A percentile compares a stretch with the other conserved stretches of the same genome.
Evolutionary conservation across 1,139 yeast species (phyloP).

Genomic region (Hemisphaericaspora xylanilytica): DNA sequence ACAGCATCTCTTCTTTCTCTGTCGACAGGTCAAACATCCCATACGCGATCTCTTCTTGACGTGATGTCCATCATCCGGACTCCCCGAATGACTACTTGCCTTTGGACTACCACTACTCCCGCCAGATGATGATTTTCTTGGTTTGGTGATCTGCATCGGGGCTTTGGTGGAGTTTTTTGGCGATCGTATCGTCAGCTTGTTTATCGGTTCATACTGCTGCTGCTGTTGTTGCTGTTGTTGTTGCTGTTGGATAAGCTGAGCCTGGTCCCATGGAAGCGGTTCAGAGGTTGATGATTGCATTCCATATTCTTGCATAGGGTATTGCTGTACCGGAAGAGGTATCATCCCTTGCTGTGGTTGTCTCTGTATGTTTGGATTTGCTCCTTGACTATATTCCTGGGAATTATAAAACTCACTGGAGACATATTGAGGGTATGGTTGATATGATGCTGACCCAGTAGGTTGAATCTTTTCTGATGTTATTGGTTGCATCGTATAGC

Average conservation of each 20-base stretch:
- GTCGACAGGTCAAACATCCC: slow-evolving; percentile 72
- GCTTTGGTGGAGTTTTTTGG: not conserved
- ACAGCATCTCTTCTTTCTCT: slow-evolving; percentile 71
- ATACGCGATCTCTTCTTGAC: slow-evolving; percentile 43
- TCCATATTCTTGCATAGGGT: not conserved
- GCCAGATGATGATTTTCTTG: not conserved
- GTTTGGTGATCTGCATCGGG: not conserved
- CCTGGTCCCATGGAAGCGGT: slow-evolving; percentile 3
- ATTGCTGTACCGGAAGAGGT: slow-evolving; percentile 2
- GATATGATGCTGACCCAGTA: too few relatives aligned
- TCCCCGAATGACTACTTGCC: slow-evolving; percentile 1
- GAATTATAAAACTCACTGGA: too few relatives aligned
- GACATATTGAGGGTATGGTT: too few relatives aligned
- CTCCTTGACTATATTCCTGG: too few relatives aligned
- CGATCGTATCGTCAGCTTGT: not conserved
- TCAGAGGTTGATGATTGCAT: not conserved
- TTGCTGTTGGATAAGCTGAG: not conserved
- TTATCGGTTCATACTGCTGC: not conserved
- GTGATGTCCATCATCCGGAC: slow-evolving; percentile 12
- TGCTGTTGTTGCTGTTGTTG: too few relatives aligned
- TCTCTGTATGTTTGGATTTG: too few relatives aligned
- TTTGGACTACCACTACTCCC: slow-evolving; percentile 1
- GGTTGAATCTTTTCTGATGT: too few relatives aligned
- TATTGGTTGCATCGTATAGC: too few relatives aligned
- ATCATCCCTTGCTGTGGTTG: slow-evolving; percentile 6